Conservation (phyloP, 2,329 filamentous ascomycete species). For the Aspergillus sojae region DNA sequence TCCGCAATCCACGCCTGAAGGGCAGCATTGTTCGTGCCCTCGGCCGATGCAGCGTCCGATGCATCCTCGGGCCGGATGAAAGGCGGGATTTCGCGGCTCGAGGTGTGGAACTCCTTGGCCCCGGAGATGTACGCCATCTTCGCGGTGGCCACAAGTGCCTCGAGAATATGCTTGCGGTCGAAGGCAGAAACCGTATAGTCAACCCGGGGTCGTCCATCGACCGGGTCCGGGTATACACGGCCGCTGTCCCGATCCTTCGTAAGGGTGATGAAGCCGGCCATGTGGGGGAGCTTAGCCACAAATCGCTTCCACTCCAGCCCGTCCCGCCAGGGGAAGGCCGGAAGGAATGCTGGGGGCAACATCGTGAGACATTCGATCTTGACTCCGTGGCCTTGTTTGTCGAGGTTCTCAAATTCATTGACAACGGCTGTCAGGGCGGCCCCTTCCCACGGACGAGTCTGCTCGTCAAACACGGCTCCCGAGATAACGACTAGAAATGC, state of each 20-base stretch:
- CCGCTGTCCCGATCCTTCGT: conserved; percentile 76
- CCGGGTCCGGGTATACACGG: conserved; percentile 71
- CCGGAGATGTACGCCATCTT: conserved; percentile 79
- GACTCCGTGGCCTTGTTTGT: conserved; percentile 76
- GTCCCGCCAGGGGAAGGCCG: conserved; percentile 66
- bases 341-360: conserved; percentile 68
- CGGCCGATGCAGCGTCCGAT: conserved; percentile 28
- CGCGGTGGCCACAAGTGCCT: conserved; percentile 70
- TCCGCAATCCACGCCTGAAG: conserved; percentile 60
- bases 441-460: conserved; percentile 73
- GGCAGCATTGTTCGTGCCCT: conserved; percentile 55
- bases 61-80: conserved; percentile 57
- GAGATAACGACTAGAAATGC: conserved; percentile 40
- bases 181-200: conserved; percentile 71
- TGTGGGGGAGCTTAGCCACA: conserved; percentile 67
- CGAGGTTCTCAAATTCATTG: conserved; percentile 77
- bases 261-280: conserved; percentile 73
- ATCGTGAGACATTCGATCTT: conserved; percentile 80
- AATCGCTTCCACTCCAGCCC: conserved; percentile 74
- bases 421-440: conserved; percentile 79
- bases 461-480: conserved; percentile 67
- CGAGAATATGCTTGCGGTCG: conserved; percentile 71
- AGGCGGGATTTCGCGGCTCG: conserved; percentile 62
- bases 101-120: conserved; percentile 75
- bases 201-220: conserved; percentile 65